Conservation (phyloP, 768 basidiomycete species). For the Termitomyces sp. region DNA sequence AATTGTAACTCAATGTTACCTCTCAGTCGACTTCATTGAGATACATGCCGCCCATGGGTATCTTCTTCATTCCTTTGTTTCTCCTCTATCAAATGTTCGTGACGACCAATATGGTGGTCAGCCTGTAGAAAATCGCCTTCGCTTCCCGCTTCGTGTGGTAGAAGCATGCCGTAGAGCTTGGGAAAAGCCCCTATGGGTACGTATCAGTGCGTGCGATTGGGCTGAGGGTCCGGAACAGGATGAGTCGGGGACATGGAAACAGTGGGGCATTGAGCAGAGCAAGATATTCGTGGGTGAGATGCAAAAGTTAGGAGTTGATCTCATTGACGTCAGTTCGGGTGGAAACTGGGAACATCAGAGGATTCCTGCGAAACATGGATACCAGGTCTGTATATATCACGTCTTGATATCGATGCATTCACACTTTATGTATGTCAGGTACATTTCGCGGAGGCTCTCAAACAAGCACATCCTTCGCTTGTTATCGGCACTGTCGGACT, state of each 20-base stretch:
- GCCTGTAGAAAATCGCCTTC: constrained; percentile 64
- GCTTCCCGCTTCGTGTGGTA: constrained; percentile 57
- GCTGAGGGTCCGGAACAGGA: constrained; percentile 50
- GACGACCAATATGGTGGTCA: constrained; percentile 68
- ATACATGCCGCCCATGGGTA: constrained; percentile 70
- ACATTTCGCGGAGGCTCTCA: constrained; percentile 61
- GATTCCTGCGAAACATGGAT: constrained; percentile 49
- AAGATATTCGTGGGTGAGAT: constrained; percentile 50
- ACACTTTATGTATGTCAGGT: constrained; percentile 32
- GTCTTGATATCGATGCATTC: background rate
- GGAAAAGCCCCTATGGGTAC: constrained; percentile 69
- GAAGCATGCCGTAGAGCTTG: constrained; percentile 48
- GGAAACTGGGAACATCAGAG: constrained; percentile 60
- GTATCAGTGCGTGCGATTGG: constrained; percentile 67
- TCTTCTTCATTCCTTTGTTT: constrained; percentile 62
- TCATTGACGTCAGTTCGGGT: constrained; percentile 70
- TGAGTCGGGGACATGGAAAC: constrained; percentile 49
- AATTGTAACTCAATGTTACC: background rate
- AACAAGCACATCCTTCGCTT: constrained; percentile 51
- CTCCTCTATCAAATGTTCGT: constrained; percentile 69
- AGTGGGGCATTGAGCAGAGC: constrained; percentile 80
- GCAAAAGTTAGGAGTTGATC: constrained; percentile 58
- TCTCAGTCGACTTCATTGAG: constrained; percentile 65
- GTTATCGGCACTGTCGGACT: constrained; percentile 63
- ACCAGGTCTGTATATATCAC: constrained; percentile 38